Percentiles rank a stretch among this genome's conserved stretches.
phyloP scores from a whole-genome alignment of 805 yeast genomes.

The Osmozyma mogii region DNA sequence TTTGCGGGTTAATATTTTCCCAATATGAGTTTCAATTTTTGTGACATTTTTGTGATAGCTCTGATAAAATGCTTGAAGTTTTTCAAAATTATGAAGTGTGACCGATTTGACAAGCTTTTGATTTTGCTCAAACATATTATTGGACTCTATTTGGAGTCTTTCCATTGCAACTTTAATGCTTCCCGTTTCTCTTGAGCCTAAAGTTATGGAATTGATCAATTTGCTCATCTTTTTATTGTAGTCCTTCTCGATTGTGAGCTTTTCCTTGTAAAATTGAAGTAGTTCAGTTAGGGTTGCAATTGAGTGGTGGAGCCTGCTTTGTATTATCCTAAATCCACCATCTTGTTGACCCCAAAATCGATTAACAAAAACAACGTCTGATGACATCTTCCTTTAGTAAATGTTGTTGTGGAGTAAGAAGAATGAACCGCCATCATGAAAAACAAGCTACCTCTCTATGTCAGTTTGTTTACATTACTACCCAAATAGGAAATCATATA shows the following conservation, averaged over 20 bases:
- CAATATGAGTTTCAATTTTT: slow-evolving; percentile 50
- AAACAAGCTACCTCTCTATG: no score
- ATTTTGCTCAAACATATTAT: slow-evolving; percentile 51
- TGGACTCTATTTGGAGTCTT: slow-evolving; percentile 49
- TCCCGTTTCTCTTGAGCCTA: slow-evolving; percentile 57
- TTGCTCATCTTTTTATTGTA: slow-evolving; percentile 49
- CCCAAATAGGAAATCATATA: no score
- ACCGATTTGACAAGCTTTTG: slow-evolving; percentile 44
- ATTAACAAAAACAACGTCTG: slow-evolving; percentile 30
- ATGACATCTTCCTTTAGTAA: no score
- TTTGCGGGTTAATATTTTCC: slow-evolving; percentile 45
- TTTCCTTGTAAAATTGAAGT: slow-evolving; percentile 27
- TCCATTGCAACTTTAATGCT: slow-evolving; percentile 53
- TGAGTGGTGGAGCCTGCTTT: slow-evolving; percentile 51
- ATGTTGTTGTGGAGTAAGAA: no score
- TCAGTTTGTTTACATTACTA: no score
- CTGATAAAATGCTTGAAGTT: slow-evolving; percentile 44
- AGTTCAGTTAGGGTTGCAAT: slow-evolving; percentile 41
- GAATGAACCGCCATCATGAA: no score
- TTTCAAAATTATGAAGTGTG: slow-evolving; percentile 37
- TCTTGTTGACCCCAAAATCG: slow-evolving; percentile 63
- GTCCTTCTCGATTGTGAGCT: slow-evolving; percentile 64
- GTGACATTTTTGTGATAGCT: slow-evolving; percentile 46
- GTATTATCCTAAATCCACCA: slow-evolving; percentile 48
- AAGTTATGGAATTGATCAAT: slow-evolving; percentile 36